These are phyloP conservation scores for Excoecaria agallocha DNA, from an alignment of 345 rosid genomes.

Conservation along the genomic window DNA sequence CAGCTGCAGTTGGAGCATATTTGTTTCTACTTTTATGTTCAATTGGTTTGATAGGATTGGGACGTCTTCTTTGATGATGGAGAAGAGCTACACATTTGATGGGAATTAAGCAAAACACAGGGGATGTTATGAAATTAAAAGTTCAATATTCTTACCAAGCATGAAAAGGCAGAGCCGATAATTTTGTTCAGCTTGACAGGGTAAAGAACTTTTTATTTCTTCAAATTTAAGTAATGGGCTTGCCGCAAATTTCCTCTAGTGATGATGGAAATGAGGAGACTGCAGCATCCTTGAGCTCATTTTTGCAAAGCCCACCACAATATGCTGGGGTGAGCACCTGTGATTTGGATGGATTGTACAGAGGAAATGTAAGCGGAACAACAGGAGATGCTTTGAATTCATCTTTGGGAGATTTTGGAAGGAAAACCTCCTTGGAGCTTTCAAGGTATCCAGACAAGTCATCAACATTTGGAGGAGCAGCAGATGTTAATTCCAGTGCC, in stretches of 20 bases:
- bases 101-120: slow-evolving; percentile 14
- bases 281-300: slow-evolving; percentile 37
- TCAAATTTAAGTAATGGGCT: slow-evolving; percentile 54
- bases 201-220: neutral
- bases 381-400: slow-evolving; percentile 35
- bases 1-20: neutral
- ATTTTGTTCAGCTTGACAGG: slow-evolving; percentile 20
- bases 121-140: slow-evolving; percentile 17
- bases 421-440: slow-evolving; percentile 48
- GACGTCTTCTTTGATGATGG: slow-evolving; percentile 4
- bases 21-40: neutral
- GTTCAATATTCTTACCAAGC: slow-evolving; percentile 14
- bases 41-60: slow-evolving; percentile 14
- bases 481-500: slow-evolving; percentile 38
- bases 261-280: slow-evolving; percentile 43
- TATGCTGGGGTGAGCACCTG: slow-evolving; percentile 44
- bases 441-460: slow-evolving; percentile 44
- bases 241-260: slow-evolving; percentile 68
- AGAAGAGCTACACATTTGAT: neutral
- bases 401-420: slow-evolving; percentile 51
- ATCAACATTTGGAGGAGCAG: slow-evolving; percentile 29
- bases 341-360: slow-evolving; percentile 51
- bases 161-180: slow-evolving; percentile 16
- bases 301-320: slow-evolving; percentile 47
- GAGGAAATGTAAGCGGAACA: slow-evolving; percentile 34